Percentiles rank a stretch among this genome's conserved stretches.
Evolutionary conservation across 2,329 filamentous ascomycete genomes (phyloP).

Genomic region (Didymella segeticola): DNA sequence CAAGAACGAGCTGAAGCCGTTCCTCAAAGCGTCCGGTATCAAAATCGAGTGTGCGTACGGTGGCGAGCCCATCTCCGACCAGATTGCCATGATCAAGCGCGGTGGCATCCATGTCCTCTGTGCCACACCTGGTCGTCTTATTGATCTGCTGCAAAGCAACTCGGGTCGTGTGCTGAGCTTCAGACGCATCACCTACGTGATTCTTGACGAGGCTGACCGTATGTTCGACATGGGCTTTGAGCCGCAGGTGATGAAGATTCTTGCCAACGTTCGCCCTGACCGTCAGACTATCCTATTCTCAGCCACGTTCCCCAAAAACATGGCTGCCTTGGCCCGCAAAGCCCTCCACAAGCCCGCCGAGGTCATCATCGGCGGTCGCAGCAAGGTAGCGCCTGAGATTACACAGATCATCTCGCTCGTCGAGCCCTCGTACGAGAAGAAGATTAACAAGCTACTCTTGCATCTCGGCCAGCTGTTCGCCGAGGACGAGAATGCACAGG

Average conservation of each 20-base stretch:
- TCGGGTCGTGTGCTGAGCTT: constrained; percentile 93
- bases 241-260: constrained; percentile 96
- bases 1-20: constrained; percentile 92
- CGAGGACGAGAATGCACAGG: constrained; percentile 85
- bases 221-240: constrained; percentile 99
- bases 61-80: constrained; percentile 93
- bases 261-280: constrained; percentile 88
- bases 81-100: constrained; percentile 94
- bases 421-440: constrained; percentile 65
- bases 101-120: constrained; percentile 93
- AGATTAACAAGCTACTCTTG: constrained; percentile 84
- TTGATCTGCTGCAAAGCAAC: constrained; percentile 92
- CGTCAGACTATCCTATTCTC: constrained; percentile 95
- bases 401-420: constrained; percentile 87
- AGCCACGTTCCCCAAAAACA: constrained; percentile 92
- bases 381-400: constrained; percentile 72
- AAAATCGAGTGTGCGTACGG: constrained; percentile 93
- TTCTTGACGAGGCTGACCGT: constrained; percentile 94
- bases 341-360: constrained; percentile 84
- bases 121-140: constrained; percentile 89
- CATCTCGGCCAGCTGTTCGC: constrained; percentile 87
- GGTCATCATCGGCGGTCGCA: constrained; percentile 89
- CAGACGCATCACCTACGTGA: constrained; percentile 86
- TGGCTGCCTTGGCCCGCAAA: constrained; percentile 90
- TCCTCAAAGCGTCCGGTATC: constrained; percentile 83